A percentile compares a stretch with the other conserved stretches of the same genome.
Evolutionary conservation across 768 basidiomycete species (phyloP).

Genomic region (Scleroderma citrinum): DNA sequence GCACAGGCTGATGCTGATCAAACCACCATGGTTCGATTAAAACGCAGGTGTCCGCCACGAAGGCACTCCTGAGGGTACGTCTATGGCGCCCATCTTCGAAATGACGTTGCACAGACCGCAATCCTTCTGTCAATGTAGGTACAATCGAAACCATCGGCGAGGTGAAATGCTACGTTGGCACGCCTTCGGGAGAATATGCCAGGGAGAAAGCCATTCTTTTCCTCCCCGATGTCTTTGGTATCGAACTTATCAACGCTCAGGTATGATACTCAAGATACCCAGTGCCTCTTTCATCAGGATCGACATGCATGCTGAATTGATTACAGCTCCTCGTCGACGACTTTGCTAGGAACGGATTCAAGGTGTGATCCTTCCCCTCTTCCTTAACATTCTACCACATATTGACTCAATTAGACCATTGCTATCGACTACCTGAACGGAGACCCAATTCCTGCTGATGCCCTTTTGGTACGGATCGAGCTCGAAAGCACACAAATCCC

Average conservation of each 20-base stretch:
- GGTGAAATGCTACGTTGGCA: conserved; percentile 47
- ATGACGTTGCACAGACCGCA: not conserved
- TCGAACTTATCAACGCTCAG: conserved; percentile 39
- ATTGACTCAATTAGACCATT: conserved; percentile 14
- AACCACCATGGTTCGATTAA: not conserved
- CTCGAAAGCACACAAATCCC: not conserved
- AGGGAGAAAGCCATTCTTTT: conserved; percentile 53
- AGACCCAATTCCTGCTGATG: conserved; percentile 27
- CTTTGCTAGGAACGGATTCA: conserved; percentile 37
- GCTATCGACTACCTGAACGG: conserved; percentile 33
- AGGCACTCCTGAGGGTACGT: conserved; percentile 30
- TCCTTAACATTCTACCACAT: not conserved
- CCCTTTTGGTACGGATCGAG: conserved; percentile 4
- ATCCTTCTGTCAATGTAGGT: conserved; percentile 29
- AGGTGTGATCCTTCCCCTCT: conserved; percentile 7
- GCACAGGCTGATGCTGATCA: not conserved
- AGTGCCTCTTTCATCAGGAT: not conserved
- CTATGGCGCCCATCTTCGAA: not conserved
- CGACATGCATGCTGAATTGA: not conserved
- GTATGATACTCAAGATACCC: conserved; percentile 25
- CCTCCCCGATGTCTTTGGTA: conserved; percentile 49
- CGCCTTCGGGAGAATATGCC: conserved; percentile 43
- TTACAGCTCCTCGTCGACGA: conserved; percentile 28
- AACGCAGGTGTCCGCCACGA: conserved; percentile 29
- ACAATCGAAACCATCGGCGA: conserved; percentile 42